A percentile compares a stretch with the other conserved stretches of the same genome.
Conservation (phyloP, 805 yeast species). For the Candida boleticola region DNA sequence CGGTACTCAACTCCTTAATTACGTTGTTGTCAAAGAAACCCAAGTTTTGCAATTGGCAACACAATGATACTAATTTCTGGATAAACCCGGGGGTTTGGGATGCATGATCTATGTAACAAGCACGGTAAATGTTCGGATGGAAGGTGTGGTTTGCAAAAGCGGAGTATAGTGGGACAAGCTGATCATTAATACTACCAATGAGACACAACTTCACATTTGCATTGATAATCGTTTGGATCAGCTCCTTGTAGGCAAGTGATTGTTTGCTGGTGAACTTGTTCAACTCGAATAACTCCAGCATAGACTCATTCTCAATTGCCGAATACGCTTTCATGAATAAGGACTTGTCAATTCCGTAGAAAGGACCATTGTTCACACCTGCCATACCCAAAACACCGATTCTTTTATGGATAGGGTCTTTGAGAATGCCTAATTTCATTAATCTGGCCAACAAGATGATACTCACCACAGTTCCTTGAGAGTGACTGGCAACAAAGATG, state of each 20-base stretch:
- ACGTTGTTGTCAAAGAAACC: constrained; percentile 87
- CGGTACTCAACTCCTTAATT: constrained; percentile 73
- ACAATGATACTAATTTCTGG: constrained; percentile 66
- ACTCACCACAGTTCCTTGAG: constrained; percentile 94
- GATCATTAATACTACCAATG: constrained; percentile 91
- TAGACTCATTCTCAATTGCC: constrained; percentile 83
- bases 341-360: constrained; percentile 83
- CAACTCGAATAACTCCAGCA: constrained; percentile 83
- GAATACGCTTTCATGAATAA: constrained; percentile 85
- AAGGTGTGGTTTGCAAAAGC: constrained; percentile 76
- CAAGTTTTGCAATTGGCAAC: constrained; percentile 68
- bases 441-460: constrained; percentile 73
- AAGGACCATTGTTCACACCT: constrained; percentile 92
- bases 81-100: constrained; percentile 80
- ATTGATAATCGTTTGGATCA: constrained; percentile 60
- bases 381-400: constrained; percentile 91
- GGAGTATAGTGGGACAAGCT: constrained; percentile 88
- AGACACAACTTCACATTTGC: constrained; percentile 76
- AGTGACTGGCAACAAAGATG: constrained; percentile 89
- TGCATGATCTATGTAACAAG: constrained; percentile 83
- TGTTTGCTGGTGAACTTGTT: constrained; percentile 74
- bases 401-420: constrained; percentile 39
- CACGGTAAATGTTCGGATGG: constrained; percentile 89
- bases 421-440: constrained; percentile 52
- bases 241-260: constrained; percentile 66